Base-by-base conservation (phyloP, 2,329 filamentous ascomycete genomes). In the Epicoccum sorghinum region DNA sequence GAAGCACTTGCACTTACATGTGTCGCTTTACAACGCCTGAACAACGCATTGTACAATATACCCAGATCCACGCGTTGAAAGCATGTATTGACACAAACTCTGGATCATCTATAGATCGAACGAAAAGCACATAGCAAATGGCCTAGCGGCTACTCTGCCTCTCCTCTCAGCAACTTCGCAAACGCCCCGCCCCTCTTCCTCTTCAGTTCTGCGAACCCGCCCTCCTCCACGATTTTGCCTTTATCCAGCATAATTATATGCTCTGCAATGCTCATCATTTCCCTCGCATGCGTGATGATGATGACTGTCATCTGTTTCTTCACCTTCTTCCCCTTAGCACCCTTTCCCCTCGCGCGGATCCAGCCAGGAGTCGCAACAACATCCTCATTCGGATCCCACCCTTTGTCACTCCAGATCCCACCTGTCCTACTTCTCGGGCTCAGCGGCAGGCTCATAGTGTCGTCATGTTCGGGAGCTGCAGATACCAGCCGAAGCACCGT, bases 251-350 rank as follows among this genome's bases (percentile, higher is more conserved):
- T 85, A 0, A 93, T 79, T 7, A 97, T 79, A 39, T 84, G 80
- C 69, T 91, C 87, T 0, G 89, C 89, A 54, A 90, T 83, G 52
- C 82, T 81, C 90, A 98, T 97, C 91, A 96, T 96, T 67, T 93
- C 88, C 57, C 79, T 80, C 52, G 83, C 85, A 75, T 97, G 93
- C 43, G 92, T 96, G 35, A 96, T 88, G 23, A 96, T 82, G 13
- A 97, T 80, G 0, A 96, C 85, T 0, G 89, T 89, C 72, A 91
- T 82, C 0, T 77, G 78, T 4, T 58, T 66, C 35, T 36, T 56
- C 25, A 24, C 27, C 35, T 41, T 18, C 45, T 60, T 61, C 1
- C 46, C 36, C 36, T 49, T 54, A 2, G 9, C 27, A 1, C 41
- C 41, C 30, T 10, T 45, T 5, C 52, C 66, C 33, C 46, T 52